Evolutionary conservation across 192 early-diverging fungal species (phyloP), one percentile per base, ranked within the genome.

Genomic region (Coemansia aciculifera): DNA sequence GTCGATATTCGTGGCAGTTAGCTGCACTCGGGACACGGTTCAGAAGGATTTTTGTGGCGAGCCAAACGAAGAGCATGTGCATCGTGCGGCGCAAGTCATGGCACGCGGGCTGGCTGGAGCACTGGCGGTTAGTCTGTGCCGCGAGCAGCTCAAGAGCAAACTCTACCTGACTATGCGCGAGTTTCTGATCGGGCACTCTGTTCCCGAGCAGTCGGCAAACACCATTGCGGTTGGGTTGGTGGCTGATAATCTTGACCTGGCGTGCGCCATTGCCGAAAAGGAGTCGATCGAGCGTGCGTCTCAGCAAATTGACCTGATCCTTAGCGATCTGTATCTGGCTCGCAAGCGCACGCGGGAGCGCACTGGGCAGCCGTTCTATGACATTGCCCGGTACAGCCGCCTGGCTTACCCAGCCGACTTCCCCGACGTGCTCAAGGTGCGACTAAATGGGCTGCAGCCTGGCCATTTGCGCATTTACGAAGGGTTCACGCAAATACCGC

Each of bases 21-120:
- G 95, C 59, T 93, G 94, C 43, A 97, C 94, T 6, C 87, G 93
- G 5, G 98, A 99, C 70, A 85, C 97, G 34, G 87, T 98, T 24
- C 74, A 91, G 46, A 99, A 99, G 79, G 98, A 99, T 72, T 98
- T 98, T 85, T 93, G 92, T 0, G 87, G 92, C 69, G 98, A 99
- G 74, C 88, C 92, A 5, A 93, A 96, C 72, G 98, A 98, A 73
- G 91, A 92, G 49, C 90, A 93, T 69, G 91, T 99, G 90, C 87
- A 94, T 54, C 91, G 94, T 51, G 91, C 98, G 1, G 95, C 95
- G 8, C 94, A 97, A 71, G 76, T 92, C 29, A 99, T 99, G 96
- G 95, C 92, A 10, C 95, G 97, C 68, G 94, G 90, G 24, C 75
- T 99, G 10, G 95, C 96, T 6, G 92, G 91, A 5, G 85, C 85